phyloP scores from a whole-genome alignment of 2,329 filamentous ascomycete genomes.

The Xylariaceae sp. region DNA sequence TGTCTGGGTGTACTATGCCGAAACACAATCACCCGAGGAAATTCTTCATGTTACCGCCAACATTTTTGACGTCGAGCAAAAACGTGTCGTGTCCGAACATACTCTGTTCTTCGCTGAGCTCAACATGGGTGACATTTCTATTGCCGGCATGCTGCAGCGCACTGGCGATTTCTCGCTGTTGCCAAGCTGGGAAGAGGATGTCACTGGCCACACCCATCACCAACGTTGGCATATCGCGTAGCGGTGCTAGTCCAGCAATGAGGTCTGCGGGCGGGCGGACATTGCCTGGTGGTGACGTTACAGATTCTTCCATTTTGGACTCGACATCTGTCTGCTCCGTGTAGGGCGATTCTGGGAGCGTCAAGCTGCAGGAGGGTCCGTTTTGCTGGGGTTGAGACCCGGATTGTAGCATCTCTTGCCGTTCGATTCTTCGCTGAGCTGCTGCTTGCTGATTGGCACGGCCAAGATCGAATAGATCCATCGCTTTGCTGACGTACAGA shows the following conservation, averaged over 20 bases:
- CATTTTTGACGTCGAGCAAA: slow-evolving; percentile 84
- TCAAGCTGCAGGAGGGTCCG: slow-evolving; percentile 69
- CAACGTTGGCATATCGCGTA: slow-evolving; percentile 76
- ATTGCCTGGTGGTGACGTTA: slow-evolving; percentile 29
- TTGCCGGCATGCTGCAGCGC: slow-evolving; percentile 78
- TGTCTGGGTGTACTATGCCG: too few species aligned
- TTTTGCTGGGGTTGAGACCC: slow-evolving; percentile 33
- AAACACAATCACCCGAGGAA: slow-evolving; percentile 62
- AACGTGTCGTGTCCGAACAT: slow-evolving; percentile 97
- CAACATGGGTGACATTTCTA: slow-evolving; percentile 76
- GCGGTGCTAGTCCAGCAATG: slow-evolving; percentile 66
- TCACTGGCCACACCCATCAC: slow-evolving; percentile 95
- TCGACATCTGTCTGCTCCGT: slow-evolving; percentile 68
- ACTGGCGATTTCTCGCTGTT: slow-evolving; percentile 90
- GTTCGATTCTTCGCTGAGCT: slow-evolving; percentile 58
- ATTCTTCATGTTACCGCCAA: slow-evolving; percentile 76
- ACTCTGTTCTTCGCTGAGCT: slow-evolving; percentile 90
- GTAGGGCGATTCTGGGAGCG: slow-evolving; percentile 79
- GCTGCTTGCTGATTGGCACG: slow-evolving; percentile 65
- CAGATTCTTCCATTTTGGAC: slow-evolving; percentile 34
- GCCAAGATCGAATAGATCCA: slow-evolving; percentile 96
- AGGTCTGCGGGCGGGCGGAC: slow-evolving; percentile 73
- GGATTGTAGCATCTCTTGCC: slow-evolving; percentile 55
- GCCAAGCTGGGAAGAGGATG: slow-evolving; percentile 96
- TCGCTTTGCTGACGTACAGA: slow-evolving; percentile 95